Conservation (phyloP, 306 rosid genomes). For the Prunus fruticosa region DNA sequence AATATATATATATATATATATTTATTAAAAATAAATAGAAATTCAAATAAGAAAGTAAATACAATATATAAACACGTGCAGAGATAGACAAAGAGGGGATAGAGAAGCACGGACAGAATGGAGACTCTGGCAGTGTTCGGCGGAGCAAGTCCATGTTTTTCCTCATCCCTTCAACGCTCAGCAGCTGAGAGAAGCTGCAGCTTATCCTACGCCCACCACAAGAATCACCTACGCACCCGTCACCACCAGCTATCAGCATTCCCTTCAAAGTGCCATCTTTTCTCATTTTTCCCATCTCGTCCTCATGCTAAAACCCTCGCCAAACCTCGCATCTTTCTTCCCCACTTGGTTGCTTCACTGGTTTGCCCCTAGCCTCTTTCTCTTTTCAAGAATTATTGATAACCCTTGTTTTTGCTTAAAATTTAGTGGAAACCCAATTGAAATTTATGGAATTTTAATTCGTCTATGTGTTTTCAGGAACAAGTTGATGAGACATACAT, state of each 20-base stretch:
- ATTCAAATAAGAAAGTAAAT: neutral
- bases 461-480: slow-evolving; percentile 46
- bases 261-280: slow-evolving; percentile 61
- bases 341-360: slow-evolving; percentile 76
- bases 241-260: slow-evolving; percentile 60
- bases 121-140: slow-evolving; percentile 49
- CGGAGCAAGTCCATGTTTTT: slow-evolving; percentile 42
- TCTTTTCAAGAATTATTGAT: neutral
- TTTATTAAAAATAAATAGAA: neutral
- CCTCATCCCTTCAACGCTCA: slow-evolving; percentile 44
- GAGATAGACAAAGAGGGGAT: neutral
- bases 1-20: neutral
- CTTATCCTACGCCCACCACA: slow-evolving; percentile 30
- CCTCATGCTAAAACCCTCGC: slow-evolving; percentile 43
- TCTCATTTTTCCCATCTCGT: slow-evolving; percentile 33
- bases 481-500: slow-evolving; percentile 83
- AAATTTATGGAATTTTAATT: slow-evolving; percentile 4
- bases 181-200: slow-evolving; percentile 19
- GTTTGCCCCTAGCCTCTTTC: slow-evolving; percentile 32
- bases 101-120: slow-evolving; percentile 24
- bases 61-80: slow-evolving; percentile 2
- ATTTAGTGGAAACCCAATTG: neutral
- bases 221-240: slow-evolving; percentile 20
- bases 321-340: slow-evolving; percentile 65
- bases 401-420: neutral